These are phyloP conservation scores for Gossypium sturtianum DNA, from an alignment of 345 rosid species.

Conservation along the genomic window DNA sequence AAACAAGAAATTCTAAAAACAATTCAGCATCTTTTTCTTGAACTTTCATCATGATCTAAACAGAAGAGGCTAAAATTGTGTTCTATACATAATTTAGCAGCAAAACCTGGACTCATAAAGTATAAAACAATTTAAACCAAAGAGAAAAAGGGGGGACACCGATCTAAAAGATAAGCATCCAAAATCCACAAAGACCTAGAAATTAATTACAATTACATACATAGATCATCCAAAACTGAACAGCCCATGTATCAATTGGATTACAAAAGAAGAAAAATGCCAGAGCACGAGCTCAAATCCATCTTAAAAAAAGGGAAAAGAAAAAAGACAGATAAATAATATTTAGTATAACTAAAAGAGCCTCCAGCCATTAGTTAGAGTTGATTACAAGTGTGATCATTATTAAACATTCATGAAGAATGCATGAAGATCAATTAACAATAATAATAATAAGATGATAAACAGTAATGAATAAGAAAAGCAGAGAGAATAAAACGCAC, in stretches of 20 bases:
- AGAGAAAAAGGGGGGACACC: not conserved
- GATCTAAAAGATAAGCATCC: not conserved
- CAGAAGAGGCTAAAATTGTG: not conserved
- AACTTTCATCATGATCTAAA: not conserved
- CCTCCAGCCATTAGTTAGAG: not conserved
- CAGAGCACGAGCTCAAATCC: not conserved
- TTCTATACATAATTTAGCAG: not conserved
- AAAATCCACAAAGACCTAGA: not conserved
- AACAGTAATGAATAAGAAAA: not conserved
- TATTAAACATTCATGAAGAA: not conserved
- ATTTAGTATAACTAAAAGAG: not conserved
- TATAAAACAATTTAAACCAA: not conserved
- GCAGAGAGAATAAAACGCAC: not conserved
- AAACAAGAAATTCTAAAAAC: not conserved
- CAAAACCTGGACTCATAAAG: not conserved
- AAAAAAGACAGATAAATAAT: not conserved
- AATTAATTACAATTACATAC: not conserved
- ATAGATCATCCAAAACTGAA: not conserved
- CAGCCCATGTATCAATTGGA: not conserved
- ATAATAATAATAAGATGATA: not conserved
- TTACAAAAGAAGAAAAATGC: not conserved
- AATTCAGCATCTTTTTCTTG: constrained; percentile 1
- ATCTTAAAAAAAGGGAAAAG: not conserved
- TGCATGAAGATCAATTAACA: not conserved
- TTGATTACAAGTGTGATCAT: not conserved